Conservation (phyloP, 2,329 filamentous ascomycete genomes). For the Phaeosphaeria sp. region DNA sequence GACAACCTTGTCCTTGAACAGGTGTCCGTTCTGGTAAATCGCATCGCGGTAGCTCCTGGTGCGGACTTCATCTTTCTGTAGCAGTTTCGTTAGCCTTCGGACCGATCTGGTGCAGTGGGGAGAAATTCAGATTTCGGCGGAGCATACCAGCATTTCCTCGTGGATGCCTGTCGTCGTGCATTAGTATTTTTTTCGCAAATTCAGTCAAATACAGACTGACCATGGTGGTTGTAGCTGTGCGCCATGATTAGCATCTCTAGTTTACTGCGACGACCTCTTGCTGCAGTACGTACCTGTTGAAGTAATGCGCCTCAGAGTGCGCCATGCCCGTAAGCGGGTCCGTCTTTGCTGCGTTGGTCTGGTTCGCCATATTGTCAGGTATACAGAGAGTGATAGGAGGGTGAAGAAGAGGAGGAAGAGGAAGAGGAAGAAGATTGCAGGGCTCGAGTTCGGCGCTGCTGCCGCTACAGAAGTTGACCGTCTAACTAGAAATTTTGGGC, state of each 20-base stretch:
- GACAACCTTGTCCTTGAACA: slow-evolving; percentile 91
- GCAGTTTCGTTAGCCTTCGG: slow-evolving; percentile 14
- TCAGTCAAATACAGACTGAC: slow-evolving; percentile 61
- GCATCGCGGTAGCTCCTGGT: slow-evolving; percentile 96
- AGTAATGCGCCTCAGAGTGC: slow-evolving; percentile 98
- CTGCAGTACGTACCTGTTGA: slow-evolving; percentile 77
- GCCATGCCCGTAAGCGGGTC: slow-evolving; percentile 71
- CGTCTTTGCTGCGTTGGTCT: slow-evolving; percentile 32
- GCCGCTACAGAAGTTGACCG: slow-evolving; percentile 17
- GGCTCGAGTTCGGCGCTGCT: slow-evolving; percentile 18
- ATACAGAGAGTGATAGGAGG: slow-evolving; percentile 1
- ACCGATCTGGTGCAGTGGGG: slow-evolving; percentile 8
- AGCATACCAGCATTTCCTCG: slow-evolving; percentile 96
- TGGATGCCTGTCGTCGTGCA: slow-evolving; percentile 75
- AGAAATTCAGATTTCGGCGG: slow-evolving; percentile 11
- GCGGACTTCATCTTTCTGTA: slow-evolving; percentile 95
- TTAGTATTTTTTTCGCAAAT: slow-evolving; percentile 44
- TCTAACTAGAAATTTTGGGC: slow-evolving; percentile 36
- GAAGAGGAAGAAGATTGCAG: slow-evolving; percentile 7
- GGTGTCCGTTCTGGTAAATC: slow-evolving; percentile 94
- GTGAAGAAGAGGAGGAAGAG: slow-evolving; percentile 6
- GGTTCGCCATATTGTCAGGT: slow-evolving; percentile 31
- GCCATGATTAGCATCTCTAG: slow-evolving; percentile 45
- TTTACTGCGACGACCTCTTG: slow-evolving; percentile 29
- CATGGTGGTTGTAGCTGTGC: slow-evolving; percentile 94